phyloP scores from a whole-genome alignment of 1,284 basidiomycete species.

The Sporisorium scitamineum region DNA sequence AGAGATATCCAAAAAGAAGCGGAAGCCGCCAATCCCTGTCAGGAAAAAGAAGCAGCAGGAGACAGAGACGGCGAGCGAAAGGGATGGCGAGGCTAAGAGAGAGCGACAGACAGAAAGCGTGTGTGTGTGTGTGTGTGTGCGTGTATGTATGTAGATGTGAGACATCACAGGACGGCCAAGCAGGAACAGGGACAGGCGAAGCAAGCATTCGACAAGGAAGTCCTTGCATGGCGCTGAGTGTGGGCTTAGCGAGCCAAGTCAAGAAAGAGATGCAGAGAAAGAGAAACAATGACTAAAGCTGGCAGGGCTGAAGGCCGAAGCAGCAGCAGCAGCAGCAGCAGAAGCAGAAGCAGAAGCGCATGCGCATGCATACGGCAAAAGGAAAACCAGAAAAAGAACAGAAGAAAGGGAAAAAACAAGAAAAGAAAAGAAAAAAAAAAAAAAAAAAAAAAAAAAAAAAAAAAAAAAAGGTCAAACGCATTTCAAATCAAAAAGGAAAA shows the following conservation, averaged over 20 bases:
- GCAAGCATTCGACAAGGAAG: neutral
- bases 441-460: too few relatives aligned
- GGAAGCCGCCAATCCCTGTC: too few relatives aligned
- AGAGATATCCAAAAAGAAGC: neutral
- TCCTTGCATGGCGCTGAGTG: neutral
- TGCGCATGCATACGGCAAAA: neutral
- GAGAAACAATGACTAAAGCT: neutral
- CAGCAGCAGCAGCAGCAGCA: too few relatives aligned
- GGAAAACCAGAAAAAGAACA: neutral
- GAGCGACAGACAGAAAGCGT: neutral
- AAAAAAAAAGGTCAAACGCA: too few relatives aligned
- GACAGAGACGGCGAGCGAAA: too few relatives aligned
- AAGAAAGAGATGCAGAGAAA: too few relatives aligned
- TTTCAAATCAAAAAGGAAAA: too few relatives aligned
- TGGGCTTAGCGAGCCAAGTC: slow-evolving; percentile 9
- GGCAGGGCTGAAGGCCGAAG: slow-evolving; percentile 1
- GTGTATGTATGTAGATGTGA: neutral
- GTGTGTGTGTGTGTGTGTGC: neutral
- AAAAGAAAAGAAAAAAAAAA: too few relatives aligned
- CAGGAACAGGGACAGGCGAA: slow-evolving; percentile 4
- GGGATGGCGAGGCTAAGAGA: neutral
- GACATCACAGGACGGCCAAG: slow-evolving; percentile 2
- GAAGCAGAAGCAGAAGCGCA: neutral
- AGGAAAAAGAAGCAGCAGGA: neutral
- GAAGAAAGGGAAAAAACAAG: neutral